Evolutionary conservation across 2,329 filamentous ascomycete genomes (phyloP).

Genomic region (Penicillium freii): DNA sequence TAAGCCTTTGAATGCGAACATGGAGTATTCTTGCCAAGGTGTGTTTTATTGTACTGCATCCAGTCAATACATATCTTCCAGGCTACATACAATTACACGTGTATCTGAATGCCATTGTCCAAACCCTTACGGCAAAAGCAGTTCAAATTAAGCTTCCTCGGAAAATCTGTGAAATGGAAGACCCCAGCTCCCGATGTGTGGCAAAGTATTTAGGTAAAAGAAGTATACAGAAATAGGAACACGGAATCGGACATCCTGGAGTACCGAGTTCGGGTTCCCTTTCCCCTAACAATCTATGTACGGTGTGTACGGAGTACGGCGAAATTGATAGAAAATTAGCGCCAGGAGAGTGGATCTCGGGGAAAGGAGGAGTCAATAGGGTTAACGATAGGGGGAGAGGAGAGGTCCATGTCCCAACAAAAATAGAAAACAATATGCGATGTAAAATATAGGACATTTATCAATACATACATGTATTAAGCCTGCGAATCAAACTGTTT

Average conservation of each 20-base stretch:
- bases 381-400: neutral
- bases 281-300: neutral
- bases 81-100: neutral
- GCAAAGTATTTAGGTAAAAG: neutral
- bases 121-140: neutral
- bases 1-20: constrained; percentile 1
- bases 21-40: neutral
- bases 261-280: neutral
- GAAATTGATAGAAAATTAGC: constrained; percentile 1
- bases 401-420: neutral
- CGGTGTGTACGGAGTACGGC: no score
- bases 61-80: neutral
- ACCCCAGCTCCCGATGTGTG: neutral
- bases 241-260: neutral
- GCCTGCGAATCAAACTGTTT: neutral
- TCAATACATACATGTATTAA: neutral
- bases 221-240: neutral
- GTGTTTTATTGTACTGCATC: neutral
- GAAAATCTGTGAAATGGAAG: neutral
- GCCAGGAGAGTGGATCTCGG: neutral
- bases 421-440: neutral
- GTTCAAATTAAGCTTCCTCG: neutral
- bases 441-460: neutral
- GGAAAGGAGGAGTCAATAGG: neutral
- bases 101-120: neutral